phyloP scores from a whole-genome alignment of 1,284 basidiomycete genomes.

The Trametes sp. region DNA sequence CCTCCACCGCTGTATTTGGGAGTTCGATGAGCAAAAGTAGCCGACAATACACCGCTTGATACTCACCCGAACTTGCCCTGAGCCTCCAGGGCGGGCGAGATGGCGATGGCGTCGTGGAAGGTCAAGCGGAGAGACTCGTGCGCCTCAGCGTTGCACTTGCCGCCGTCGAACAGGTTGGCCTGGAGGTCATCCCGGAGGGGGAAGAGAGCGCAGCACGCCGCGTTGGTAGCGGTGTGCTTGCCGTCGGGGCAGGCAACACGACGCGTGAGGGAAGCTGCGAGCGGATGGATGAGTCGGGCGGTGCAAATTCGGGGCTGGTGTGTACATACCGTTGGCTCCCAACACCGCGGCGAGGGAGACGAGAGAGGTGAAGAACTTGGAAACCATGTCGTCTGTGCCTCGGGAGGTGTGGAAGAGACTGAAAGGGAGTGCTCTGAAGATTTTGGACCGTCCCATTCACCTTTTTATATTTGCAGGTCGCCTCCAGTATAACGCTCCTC shows the following conservation, averaged over 20 bases:
- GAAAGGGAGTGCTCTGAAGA: constrained; percentile 3
- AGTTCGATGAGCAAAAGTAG: not conserved
- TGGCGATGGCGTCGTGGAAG: constrained; percentile 41
- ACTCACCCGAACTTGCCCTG: constrained; percentile 23
- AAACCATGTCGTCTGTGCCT: constrained; percentile 2
- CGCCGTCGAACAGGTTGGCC: constrained; percentile 44
- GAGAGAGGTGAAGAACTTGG: constrained; percentile 13
- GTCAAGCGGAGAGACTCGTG: constrained; percentile 39
- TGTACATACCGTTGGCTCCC: constrained; percentile 6
- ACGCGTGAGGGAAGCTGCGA: constrained; percentile 16
- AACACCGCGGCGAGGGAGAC: constrained; percentile 12
- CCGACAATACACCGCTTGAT: not conserved
- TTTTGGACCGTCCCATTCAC: not conserved
- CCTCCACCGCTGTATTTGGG: constrained; percentile 30
- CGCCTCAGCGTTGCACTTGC: constrained; percentile 35
- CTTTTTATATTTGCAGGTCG: not conserved
- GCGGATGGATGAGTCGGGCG: no score
- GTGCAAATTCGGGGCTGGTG: not conserved
- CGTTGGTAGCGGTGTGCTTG: constrained; percentile 41
- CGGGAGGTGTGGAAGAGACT: not conserved
- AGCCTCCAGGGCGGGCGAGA: constrained; percentile 23
- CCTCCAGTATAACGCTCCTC: not conserved
- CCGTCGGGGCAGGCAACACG: constrained; percentile 30
- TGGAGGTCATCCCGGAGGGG: constrained; percentile 46
- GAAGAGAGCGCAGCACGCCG: constrained; percentile 47